Evolutionary conservation across 1,284 basidiomycete species (phyloP), one percentile per base, ranked within the genome.

Genomic region (Chondrostereum purpureum): DNA sequence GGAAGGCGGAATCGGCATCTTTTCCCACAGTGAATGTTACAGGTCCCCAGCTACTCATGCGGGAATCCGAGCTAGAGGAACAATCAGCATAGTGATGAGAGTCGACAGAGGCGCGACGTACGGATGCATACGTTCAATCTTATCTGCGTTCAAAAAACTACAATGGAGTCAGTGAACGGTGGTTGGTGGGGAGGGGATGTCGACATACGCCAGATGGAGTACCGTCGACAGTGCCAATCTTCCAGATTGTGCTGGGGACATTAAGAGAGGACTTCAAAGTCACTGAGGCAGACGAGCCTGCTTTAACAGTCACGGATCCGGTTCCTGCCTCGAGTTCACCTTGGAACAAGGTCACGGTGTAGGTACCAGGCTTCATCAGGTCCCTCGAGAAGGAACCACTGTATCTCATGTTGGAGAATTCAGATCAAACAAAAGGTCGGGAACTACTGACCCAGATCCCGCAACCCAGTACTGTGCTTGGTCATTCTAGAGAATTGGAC

Each of bases 101-200:
- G n/a, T 4, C 10, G 40, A 18, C 22, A 16, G 17, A 11, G 21
- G 21, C 22, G 18, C 42, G 11, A 59, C 64, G 45, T 51, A 72
- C 64, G 69, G 70, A 47, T 73, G 72, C 68, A 74, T 71, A n/a
- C 58, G 67, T 53, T 74, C 58, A 27, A 74, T 73, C 50, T 69
- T 72, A 53, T 73, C 68, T 5, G 70, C 69, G 50, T 73, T 73
- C 31, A 72, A 58, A 58, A 73, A 69, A n/a, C n/a, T n/a, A n/a
- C 57, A 66, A 40, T 33, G 20, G 11, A 17, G 4, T 18, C 21
- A 8, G 12, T 6, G 16, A 5, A 11, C 14, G 24, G 16, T 16
- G 11, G 10, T 23, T 4, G 8, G 33, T 12, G 13, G 45, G 22
- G n/a, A 21, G 6, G 44, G 14, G 21, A 12, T 22, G 37, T n/a